Base-by-base conservation (phyloP, 2,329 filamentous ascomycete genomes). In the Trichoderma brevicompactum region DNA sequence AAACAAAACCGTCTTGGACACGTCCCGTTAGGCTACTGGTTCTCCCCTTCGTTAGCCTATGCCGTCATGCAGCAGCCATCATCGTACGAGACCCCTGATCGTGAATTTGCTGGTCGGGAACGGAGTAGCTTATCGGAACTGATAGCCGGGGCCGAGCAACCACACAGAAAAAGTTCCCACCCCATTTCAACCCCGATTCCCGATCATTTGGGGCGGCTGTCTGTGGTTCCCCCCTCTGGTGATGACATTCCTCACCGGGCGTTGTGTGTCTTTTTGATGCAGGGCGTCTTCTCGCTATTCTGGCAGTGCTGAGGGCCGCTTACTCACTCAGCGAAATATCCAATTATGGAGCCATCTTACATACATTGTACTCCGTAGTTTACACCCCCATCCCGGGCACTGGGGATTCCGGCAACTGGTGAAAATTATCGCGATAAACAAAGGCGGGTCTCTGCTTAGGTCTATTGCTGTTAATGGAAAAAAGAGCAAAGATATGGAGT, bases 41-140 rank as follows among this genome's bases (percentile, higher is more conserved):
- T 10, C 36, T 10, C 36, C 36, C 3, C 36, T 6, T 6, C 36
- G 36, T 38, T 38, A 38, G 36, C 36, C 36, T 10, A 38, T 58
- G 54, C 54, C 54, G 41, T 58, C 54, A 58, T 58, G 54, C 54
- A 58, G 23, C 40, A 15, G 23, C 48, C 48, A 28, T 36, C 40
- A 17, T 58, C 28, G 40, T 58, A 44, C 40, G 54, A 58, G 54
- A 58, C 40, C 54, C 54, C 54, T 46, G 40, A 43, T 32, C 10
- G 7, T 23, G 52, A 17, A 53, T 38, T 38, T 7, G 36, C 36
- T 38, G 36, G 10, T 38, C 10, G 3, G 7, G 36, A 10, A 7
- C 36, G 36, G 36, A 38, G 36, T 43, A 41, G 48, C 38, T 53
- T 41, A 53, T 62, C 48, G 59, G 59, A n/a, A 34, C 49, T 19